Percentiles rank a stretch among this genome's conserved stretches.
phyloP scores from a whole-genome alignment of 345 rosid species.

The Pseudoturritis turrita region DNA sequence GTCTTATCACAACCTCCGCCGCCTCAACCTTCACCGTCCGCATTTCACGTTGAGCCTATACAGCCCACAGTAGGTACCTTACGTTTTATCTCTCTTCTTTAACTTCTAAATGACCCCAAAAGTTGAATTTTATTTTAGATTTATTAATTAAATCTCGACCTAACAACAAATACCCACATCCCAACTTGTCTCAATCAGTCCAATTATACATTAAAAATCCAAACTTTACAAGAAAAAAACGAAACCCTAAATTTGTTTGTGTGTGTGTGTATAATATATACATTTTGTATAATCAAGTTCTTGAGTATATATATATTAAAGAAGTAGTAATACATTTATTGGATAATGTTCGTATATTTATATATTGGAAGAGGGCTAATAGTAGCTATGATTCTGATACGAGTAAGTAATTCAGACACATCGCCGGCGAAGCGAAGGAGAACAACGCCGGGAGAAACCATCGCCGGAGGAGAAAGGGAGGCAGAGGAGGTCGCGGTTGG shows the following conservation, averaged over 20 bases:
- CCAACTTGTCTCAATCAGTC: background rate
- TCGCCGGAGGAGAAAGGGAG: background rate
- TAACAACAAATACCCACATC: background rate
- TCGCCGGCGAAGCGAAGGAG: constrained; percentile 50
- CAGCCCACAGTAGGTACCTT: constrained; percentile 47
- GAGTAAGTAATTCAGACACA: constrained; percentile 52
- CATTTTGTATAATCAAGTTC: background rate
- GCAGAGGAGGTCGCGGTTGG: constrained; percentile 31
- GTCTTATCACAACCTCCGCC: background rate
- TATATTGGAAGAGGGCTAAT: constrained; percentile 21
- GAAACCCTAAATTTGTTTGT: background rate
- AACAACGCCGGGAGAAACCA: background rate
- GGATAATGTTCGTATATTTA: background rate
- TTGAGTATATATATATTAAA: background rate
- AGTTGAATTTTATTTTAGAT: background rate
- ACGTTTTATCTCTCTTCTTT: constrained; percentile 9
- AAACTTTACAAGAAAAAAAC: background rate
- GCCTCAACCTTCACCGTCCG: constrained; percentile 15
- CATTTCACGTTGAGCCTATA: constrained; percentile 16
- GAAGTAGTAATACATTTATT: background rate
- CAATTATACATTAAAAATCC: background rate
- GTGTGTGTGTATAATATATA: too few species aligned
- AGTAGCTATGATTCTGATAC: constrained; percentile 54
- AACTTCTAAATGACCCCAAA: background rate
- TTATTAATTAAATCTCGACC: background rate